Evolutionary conservation across 371 early-diverging fungal species (phyloP).

Genomic region (Blakeslea trispora): DNA sequence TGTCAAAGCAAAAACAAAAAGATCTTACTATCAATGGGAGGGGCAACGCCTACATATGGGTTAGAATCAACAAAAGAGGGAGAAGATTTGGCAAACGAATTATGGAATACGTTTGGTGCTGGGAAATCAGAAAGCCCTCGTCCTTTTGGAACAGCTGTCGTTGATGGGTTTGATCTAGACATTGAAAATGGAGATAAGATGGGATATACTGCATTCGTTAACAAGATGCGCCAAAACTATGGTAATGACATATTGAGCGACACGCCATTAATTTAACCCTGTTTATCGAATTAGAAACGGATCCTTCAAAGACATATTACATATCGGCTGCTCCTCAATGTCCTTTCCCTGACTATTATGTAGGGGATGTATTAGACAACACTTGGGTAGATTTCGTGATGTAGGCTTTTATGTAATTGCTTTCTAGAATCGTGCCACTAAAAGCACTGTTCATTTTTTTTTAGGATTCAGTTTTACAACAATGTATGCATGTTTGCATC

Average conservation of each 20-base stretch:
- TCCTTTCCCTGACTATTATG: slow-evolving; percentile 57
- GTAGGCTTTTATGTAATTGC: slow-evolving; percentile 8
- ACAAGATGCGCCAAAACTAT: slow-evolving; percentile 44
- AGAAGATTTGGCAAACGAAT: slow-evolving; percentile 51
- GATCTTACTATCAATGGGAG: slow-evolving; percentile 61
- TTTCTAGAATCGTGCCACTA: neutral
- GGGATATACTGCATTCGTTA: slow-evolving; percentile 58
- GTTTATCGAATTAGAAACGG: slow-evolving; percentile 16
- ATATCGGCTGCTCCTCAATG: slow-evolving; percentile 61
- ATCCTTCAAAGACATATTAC: slow-evolving; percentile 38
- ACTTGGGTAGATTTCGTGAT: slow-evolving; percentile 54
- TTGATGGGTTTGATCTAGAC: slow-evolving; percentile 76
- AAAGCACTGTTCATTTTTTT: slow-evolving; percentile 1
- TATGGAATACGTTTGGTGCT: slow-evolving; percentile 65
- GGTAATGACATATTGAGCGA: neutral
- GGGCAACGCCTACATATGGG: slow-evolving; percentile 64
- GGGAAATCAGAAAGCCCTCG: slow-evolving; percentile 41
- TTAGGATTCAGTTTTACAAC: slow-evolving; percentile 28
- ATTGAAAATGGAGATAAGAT: slow-evolving; percentile 61
- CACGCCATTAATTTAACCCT: too few species aligned
- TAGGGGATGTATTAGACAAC: slow-evolving; percentile 43
- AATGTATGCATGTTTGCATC: slow-evolving; percentile 22
- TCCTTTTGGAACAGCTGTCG: slow-evolving; percentile 64
- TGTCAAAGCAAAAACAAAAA: slow-evolving; percentile 57
- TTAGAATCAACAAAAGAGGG: slow-evolving; percentile 49